Evolutionary conservation across 805 yeast genomes (phyloP).

Genomic region (Candida michaelii): DNA sequence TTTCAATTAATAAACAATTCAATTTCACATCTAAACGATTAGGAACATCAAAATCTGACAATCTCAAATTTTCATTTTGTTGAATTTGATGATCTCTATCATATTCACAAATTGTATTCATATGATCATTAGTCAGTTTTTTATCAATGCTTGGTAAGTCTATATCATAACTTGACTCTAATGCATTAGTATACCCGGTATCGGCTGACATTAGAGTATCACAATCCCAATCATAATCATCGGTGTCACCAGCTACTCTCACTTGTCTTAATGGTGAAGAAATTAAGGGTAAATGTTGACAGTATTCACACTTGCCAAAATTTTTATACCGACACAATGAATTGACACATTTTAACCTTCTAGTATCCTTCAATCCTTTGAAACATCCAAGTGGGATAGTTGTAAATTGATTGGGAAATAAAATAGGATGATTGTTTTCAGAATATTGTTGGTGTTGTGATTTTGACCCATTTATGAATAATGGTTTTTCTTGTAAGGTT

Average conservation of each 20-base stretch:
- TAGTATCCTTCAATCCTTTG: constrained; percentile 15
- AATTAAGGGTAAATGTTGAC: constrained; percentile 17
- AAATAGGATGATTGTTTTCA: background rate
- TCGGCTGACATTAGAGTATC: constrained; percentile 1
- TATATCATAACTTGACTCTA: background rate
- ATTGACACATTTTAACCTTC: constrained; percentile 13
- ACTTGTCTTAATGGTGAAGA: constrained; percentile 16
- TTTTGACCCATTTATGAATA: constrained; percentile 5
- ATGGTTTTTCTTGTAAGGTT: background rate
- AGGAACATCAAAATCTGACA: background rate
- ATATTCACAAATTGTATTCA: too few species aligned
- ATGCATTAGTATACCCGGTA: background rate
- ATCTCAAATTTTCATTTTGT: background rate
- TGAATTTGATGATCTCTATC: too few species aligned
- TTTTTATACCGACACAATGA: constrained; percentile 3
- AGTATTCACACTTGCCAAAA: constrained; percentile 14
- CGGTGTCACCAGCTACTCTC: background rate
- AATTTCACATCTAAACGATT: background rate
- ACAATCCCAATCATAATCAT: constrained; percentile 3
- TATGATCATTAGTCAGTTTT: too few species aligned
- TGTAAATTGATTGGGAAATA: constrained; percentile 6
- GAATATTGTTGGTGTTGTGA: constrained; percentile 1
- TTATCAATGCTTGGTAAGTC: too few species aligned
- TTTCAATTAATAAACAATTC: background rate
- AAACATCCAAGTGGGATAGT: constrained; percentile 11